Conservation (phyloP, 176 grass and related monocot genomes). For the Dactylis glomerata region DNA sequence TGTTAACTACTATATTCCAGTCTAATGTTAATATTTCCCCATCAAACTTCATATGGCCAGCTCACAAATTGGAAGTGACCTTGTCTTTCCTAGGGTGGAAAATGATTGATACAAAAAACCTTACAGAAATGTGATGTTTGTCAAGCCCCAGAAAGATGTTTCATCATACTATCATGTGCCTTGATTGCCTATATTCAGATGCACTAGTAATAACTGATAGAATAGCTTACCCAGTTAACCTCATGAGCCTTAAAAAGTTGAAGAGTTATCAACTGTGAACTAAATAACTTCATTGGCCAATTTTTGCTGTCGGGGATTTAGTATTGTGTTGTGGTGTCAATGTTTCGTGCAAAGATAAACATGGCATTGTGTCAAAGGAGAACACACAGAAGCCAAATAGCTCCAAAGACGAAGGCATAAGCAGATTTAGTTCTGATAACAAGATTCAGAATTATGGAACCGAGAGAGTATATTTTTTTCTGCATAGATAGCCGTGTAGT, state of each 20-base stretch:
- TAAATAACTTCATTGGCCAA: not conserved
- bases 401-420: no score
- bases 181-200: not conserved
- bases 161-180: not conserved
- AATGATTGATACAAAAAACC: not conserved
- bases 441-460: no score
- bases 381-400: no score
- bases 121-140: not conserved
- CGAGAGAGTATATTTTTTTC: no score
- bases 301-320: no score
- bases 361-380: no score
- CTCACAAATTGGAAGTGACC: not conserved
- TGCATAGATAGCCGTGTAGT: no score
- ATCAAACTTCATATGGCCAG: not conserved
- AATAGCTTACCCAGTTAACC: not conserved
- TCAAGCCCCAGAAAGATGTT: not conserved
- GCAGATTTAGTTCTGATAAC: no score
- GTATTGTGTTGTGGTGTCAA: no score
- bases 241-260: conserved; percentile 3
- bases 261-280: not conserved
- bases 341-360: no score
- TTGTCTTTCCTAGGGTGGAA: not conserved
- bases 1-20: not conserved
- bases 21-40: not conserved
- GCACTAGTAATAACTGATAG: not conserved